Conservation (phyloP, 331 rosid species). For the Phaseolus coccineus region DNA sequence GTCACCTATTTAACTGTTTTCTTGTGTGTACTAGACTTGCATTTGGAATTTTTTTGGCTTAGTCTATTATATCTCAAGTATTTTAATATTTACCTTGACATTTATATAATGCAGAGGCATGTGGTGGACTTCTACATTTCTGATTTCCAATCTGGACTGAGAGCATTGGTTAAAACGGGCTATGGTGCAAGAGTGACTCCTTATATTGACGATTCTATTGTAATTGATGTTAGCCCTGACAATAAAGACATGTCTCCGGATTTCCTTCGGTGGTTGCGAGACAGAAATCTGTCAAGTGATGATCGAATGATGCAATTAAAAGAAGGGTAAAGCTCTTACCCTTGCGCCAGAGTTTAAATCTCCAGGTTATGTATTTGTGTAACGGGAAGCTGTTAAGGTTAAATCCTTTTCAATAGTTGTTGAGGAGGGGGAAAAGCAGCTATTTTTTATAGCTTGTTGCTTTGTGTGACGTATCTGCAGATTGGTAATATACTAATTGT, state of each 20-base stretch:
- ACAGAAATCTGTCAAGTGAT: slow-evolving; percentile 1
- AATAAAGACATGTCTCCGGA: slow-evolving; percentile 13
- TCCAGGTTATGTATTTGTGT: background rate
- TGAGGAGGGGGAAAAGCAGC: background rate
- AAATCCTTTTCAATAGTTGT: background rate
- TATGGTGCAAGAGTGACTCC: slow-evolving; percentile 24
- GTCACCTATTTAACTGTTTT: background rate
- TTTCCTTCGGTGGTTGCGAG: slow-evolving; percentile 9
- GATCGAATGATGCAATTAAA: slow-evolving; percentile 14
- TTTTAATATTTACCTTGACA: background rate
- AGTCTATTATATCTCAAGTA: background rate
- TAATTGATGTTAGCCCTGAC: slow-evolving; percentile 11
- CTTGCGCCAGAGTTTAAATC: background rate
- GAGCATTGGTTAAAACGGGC: slow-evolving; percentile 17
- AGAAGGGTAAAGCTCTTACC: slow-evolving; percentile 8
- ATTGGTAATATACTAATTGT: background rate
- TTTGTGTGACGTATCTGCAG: background rate
- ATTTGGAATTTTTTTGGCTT: background rate
- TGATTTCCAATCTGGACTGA: slow-evolving; percentile 7
- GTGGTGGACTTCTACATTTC: slow-evolving; percentile 24
- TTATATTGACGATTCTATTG: slow-evolving; percentile 8
- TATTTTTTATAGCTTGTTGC: background rate
- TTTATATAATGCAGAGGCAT: background rate
- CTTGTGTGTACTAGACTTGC: background rate
- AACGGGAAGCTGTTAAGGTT: background rate